A percentile compares a stretch with the other conserved stretches of the same genome.
Conservation (phyloP, 371 early-diverging fungal genomes). For the Mucor piriformis region DNA sequence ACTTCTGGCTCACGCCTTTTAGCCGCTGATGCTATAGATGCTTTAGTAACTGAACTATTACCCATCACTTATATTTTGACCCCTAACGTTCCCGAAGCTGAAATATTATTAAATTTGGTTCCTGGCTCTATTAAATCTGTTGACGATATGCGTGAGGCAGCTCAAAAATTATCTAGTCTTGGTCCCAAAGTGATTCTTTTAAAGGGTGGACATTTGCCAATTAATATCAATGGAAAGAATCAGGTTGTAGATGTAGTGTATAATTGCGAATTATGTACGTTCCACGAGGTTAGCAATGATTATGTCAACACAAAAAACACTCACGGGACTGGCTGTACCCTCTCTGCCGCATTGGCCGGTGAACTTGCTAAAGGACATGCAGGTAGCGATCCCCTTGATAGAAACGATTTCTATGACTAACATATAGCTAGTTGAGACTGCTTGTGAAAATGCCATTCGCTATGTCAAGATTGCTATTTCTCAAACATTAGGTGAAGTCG, state of each 20-base stretch:
- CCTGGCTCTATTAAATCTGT: constrained; percentile 48
- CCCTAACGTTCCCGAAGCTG: constrained; percentile 85
- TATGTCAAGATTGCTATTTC: constrained; percentile 66
- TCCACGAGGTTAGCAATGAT: constrained; percentile 55
- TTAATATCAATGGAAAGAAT: constrained; percentile 21
- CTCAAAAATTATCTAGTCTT: constrained; percentile 46
- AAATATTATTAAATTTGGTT: constrained; percentile 47
- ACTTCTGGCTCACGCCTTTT: constrained; percentile 74
- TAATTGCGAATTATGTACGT: constrained; percentile 37
- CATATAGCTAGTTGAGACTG: constrained; percentile 37
- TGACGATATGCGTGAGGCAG: constrained; percentile 58
- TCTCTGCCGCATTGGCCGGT: constrained; percentile 81
- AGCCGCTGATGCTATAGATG: constrained; percentile 61
- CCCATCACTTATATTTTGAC: constrained; percentile 76
- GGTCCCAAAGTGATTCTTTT: constrained; percentile 67
- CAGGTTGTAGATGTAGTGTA: constrained; percentile 70
- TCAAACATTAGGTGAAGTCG: constrained; percentile 51
- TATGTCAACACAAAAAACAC: constrained; percentile 69
- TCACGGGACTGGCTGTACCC: constrained; percentile 89
- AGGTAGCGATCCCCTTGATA: too few relatives aligned
- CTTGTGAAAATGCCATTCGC: constrained; percentile 50
- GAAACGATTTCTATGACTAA: too few relatives aligned
- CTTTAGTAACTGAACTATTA: constrained; percentile 56
- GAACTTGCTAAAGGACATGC: constrained; percentile 62
- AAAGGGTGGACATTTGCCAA: constrained; percentile 84